A percentile compares a stretch with the other conserved stretches of the same genome.
phyloP scores from a whole-genome alignment of 2,329 filamentous ascomycete species.

The Neonectria punicea region DNA sequence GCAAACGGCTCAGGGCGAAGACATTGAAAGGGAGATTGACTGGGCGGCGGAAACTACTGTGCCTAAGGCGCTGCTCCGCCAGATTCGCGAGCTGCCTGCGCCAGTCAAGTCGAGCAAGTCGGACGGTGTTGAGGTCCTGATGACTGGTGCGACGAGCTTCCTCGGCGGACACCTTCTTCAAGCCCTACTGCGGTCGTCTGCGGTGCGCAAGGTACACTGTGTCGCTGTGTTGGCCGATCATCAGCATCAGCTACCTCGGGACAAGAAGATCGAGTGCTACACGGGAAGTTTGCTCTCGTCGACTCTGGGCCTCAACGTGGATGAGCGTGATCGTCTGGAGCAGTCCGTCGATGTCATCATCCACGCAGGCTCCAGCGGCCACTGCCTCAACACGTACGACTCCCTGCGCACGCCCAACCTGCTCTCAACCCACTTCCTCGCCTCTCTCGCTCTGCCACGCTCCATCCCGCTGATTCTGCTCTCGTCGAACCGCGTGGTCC shows the following conservation, averaged over 20 bases:
- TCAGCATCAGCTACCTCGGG: not conserved
- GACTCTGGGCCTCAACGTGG: slow-evolving; percentile 18
- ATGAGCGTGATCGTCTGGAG: slow-evolving; percentile 7
- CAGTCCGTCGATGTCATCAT: slow-evolving; percentile 23
- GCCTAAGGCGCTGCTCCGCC: slow-evolving; percentile 1
- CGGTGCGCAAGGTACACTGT: slow-evolving; percentile 26
- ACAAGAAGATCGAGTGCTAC: slow-evolving; percentile 16
- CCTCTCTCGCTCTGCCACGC: slow-evolving; percentile 19
- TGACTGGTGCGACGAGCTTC: slow-evolving; percentile 31
- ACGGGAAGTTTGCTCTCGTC: slow-evolving; percentile 15
- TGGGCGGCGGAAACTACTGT: slow-evolving; percentile 53
- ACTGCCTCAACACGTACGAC: slow-evolving; percentile 27
- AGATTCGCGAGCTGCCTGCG: not conserved
- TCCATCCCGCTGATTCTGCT: slow-evolving; percentile 23
- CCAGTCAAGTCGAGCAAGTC: not conserved
- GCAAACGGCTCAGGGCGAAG: not conserved
- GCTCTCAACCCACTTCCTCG: slow-evolving; percentile 21
- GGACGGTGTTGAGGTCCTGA: slow-evolving; percentile 16
- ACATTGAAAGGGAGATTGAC: slow-evolving; percentile 41
- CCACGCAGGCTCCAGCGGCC: slow-evolving; percentile 25
- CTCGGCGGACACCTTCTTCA: slow-evolving; percentile 30
- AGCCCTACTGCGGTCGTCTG: slow-evolving; percentile 6
- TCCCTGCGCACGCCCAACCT: slow-evolving; percentile 23
- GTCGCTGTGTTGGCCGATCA: slow-evolving; percentile 25
- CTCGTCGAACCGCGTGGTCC: slow-evolving; percentile 22